phyloP scores from a whole-genome alignment of 1,284 basidiomycete genomes.

The Malassezia nana region DNA sequence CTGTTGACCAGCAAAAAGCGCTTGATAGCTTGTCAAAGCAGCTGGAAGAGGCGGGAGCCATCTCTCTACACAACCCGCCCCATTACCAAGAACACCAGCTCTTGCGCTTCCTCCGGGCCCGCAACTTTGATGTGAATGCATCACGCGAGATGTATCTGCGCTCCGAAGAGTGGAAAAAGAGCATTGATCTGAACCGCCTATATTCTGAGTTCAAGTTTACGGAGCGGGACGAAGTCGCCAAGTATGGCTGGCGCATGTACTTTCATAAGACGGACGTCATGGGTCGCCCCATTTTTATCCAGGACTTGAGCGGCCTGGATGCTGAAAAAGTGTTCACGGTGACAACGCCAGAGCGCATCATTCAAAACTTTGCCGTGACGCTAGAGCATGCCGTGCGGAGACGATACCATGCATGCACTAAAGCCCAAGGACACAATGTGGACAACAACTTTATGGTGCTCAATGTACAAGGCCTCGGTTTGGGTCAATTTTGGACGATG shows the following conservation, averaged over 20 bases:
- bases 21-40: conserved; percentile 21
- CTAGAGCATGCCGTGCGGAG: conserved; percentile 37
- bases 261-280: conserved; percentile 41
- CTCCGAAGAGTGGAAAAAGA: conserved; percentile 36
- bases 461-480: conserved; percentile 34
- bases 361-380: conserved; percentile 41
- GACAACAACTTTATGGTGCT: conserved; percentile 47
- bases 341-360: conserved; percentile 39
- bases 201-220: conserved; percentile 28
- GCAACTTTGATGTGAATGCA: conserved; percentile 30
- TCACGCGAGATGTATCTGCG: conserved; percentile 36
- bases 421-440: conserved; percentile 23
- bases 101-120: conserved; percentile 39
- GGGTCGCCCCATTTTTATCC: conserved; percentile 43
- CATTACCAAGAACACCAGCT: conserved; percentile 27
- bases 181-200: conserved; percentile 27
- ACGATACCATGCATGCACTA: conserved; percentile 32
- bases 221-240: conserved; percentile 34
- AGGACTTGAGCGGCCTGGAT: conserved; percentile 39
- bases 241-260: conserved; percentile 45
- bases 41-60: conserved; percentile 20
- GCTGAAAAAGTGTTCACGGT: conserved; percentile 23
- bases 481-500: conserved; percentile 43
- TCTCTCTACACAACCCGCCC: conserved; percentile 19
- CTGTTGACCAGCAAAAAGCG: conserved; percentile 23